phyloP scores from a whole-genome alignment of 1,284 basidiomycete species.

The Marasmius oreades region DNA sequence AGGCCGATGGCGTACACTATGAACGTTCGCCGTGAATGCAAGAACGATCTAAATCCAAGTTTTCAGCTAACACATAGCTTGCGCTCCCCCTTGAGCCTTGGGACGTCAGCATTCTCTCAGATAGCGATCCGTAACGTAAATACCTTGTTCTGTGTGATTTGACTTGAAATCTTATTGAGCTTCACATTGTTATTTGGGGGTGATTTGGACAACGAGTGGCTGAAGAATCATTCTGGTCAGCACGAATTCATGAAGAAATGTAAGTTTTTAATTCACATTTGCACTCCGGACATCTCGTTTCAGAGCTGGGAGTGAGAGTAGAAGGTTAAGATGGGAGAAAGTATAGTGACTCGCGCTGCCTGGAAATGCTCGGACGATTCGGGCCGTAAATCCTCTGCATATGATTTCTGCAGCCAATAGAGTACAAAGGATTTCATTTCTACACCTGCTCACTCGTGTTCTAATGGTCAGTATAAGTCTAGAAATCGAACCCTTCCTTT shows the following conservation, averaged over 20 bases:
- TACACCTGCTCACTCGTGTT: not conserved
- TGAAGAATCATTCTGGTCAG: conserved; percentile 14
- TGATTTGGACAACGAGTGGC: conserved; percentile 39
- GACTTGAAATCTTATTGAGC: conserved; percentile 69
- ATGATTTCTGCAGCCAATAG: no score
- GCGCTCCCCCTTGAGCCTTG: conserved; percentile 70
- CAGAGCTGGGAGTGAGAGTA: not conserved
- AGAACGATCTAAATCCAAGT: not conserved
- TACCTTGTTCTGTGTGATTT: conserved; percentile 72
- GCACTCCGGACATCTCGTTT: not conserved
- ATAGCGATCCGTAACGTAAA: conserved; percentile 2
- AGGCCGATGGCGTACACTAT: conserved; percentile 76
- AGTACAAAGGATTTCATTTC: no score
- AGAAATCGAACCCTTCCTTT: conserved; percentile 84
- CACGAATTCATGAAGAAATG: not conserved
- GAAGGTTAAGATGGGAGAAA: not conserved
- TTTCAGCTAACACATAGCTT: conserved; percentile 70
- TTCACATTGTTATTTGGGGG: conserved; percentile 26
- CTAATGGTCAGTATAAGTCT: conserved; percentile 18
- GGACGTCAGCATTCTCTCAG: not conserved
- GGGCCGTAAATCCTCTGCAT: no score
- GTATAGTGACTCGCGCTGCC: no score
- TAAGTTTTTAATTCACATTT: not conserved
- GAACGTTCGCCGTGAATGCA: conserved; percentile 5
- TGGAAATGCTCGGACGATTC: no score